A percentile compares a stretch with the other conserved stretches of the same genome.
Conservation (phyloP, 169 alveolate genomes). For the Blepharisma undulans region DNA sequence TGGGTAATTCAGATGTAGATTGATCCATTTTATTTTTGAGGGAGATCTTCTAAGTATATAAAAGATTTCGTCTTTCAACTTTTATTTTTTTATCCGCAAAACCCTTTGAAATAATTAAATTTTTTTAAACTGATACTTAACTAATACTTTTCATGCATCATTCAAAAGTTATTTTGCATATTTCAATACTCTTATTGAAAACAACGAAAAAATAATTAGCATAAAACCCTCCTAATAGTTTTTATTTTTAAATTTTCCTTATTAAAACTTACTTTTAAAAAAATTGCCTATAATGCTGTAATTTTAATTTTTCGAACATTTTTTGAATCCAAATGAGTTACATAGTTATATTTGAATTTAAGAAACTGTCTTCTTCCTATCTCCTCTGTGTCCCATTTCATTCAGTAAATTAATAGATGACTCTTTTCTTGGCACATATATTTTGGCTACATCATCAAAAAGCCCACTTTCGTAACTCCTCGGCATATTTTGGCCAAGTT, state of each 20-base stretch:
- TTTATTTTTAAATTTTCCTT: background rate
- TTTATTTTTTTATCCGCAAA: background rate
- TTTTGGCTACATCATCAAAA: background rate
- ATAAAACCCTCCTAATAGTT: background rate
- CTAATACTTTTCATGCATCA: too few species aligned
- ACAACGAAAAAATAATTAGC: background rate
- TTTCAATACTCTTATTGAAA: background rate
- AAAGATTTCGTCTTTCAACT: background rate
- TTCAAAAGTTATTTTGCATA: too few species aligned
- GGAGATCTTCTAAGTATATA: background rate
- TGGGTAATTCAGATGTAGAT: slow-evolving; percentile 81
- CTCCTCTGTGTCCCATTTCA: background rate
- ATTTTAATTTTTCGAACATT: too few species aligned
- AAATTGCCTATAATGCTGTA: background rate
- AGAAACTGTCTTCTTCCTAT: background rate
- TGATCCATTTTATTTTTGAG: background rate
- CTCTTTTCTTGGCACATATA: background rate
- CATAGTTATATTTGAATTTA: background rate
- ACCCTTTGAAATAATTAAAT: background rate
- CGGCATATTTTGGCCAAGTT: background rate
- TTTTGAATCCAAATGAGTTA: background rate
- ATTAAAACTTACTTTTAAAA: background rate
- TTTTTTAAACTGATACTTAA: too few species aligned
- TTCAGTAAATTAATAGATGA: background rate
- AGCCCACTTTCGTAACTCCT: background rate